Base-by-base conservation (phyloP, 305 asterid species). In the Galium porrigens region DNA sequence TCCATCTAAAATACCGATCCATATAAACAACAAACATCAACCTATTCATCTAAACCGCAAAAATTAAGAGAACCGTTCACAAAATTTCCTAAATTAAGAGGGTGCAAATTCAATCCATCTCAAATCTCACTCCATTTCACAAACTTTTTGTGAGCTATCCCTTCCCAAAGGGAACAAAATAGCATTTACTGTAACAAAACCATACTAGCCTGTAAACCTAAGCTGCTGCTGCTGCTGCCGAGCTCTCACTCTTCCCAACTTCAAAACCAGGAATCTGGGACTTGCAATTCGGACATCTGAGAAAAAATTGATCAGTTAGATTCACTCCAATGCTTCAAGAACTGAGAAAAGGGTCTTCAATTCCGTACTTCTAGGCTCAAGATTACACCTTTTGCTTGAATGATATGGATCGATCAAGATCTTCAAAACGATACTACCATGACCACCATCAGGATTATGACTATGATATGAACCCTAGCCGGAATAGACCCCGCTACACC, bases 331-430 rank as follows among this genome's bases (percentile, higher is more conserved):
- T 61, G 52, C 17, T 52, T 62, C 56, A 25, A 44, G 5, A 33
- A 11, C 34, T 44, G 39, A 12, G 10, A 42, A 44, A 63, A 27
- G 55, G 66, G 56, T 44, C 32, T 33, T 46, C 54, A 27, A 42
- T 44, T 27, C 53, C 11, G 3, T 12, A 3, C 27, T 49, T 29
- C 17, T 58, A 27, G 61, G n/a, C 39, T 56, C 18, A 30, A 15
- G 44, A 33, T 48, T 34, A 11, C 12, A 32, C 18, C 5, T 7
- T 30, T 32, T 57, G n/a, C 8, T 37, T 5, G 30, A 17, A 53
- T 18, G 53, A 36, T 9, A 87, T 88, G 97, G 96, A 90, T 62
- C 82, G 97, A 82, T 88, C 91, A 72, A 90, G 96, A 86, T 70
- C 69, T 30, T 85, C 97, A 36, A 90, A 86, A 82, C 72, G 97